Percentiles rank a stretch among this genome's conserved stretches.
Conservation (phyloP, 2,329 filamentous ascomycete genomes). For the Paecilomyces niveus region DNA sequence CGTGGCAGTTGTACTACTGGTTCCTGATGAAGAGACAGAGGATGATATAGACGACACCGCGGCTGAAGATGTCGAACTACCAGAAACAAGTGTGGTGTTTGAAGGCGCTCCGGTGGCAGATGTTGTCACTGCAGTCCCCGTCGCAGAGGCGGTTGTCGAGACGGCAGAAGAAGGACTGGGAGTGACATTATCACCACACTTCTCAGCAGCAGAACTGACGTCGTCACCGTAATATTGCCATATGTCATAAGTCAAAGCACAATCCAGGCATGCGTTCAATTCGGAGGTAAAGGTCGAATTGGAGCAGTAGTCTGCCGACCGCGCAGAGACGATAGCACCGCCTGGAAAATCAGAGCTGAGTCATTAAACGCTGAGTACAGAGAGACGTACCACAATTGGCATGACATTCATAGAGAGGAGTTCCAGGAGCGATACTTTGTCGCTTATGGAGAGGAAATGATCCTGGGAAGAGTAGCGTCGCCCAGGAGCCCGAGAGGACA, state of each 20-base stretch:
- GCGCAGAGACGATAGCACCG: constrained; percentile 17
- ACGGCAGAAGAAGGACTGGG: constrained; percentile 2
- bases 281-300: constrained; percentile 19
- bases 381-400: constrained; percentile 23
- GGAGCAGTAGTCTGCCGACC: constrained; percentile 18
- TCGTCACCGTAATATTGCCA: constrained; percentile 39
- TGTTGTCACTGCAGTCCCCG: background rate
- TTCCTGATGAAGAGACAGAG: background rate
- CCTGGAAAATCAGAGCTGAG: constrained; percentile 9
- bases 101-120: background rate
- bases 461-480: background rate
- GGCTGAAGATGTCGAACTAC: background rate
- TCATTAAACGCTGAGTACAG: background rate
- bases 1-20: background rate
- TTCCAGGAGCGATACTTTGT: constrained; percentile 11
- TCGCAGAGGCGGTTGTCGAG: background rate
- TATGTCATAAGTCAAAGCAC: constrained; percentile 37
- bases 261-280: constrained; percentile 31
- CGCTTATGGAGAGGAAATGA: background rate
- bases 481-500: background rate
- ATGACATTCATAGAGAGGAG: constrained; percentile 28
- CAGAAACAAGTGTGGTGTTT: background rate
- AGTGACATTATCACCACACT: constrained; percentile 19
- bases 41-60: no score
- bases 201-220: constrained; percentile 30